Conservation (phyloP, 805 yeast species). For the Lachancea sp. region DNA sequence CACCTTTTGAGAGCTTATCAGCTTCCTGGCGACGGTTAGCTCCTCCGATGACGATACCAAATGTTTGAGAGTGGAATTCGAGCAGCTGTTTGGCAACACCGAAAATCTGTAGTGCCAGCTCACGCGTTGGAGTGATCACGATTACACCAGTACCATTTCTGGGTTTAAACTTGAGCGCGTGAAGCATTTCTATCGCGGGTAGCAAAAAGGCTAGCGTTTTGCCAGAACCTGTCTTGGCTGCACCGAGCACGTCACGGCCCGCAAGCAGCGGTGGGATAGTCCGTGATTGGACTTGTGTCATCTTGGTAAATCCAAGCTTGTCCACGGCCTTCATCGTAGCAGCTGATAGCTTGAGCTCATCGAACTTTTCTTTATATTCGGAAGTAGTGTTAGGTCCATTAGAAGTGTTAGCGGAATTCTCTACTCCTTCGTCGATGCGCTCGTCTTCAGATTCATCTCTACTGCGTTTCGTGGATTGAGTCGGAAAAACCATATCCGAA, state of each 20-base stretch:
- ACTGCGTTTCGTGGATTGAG: not conserved
- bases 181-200: slow-evolving; percentile 91
- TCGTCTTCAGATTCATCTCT: slow-evolving; percentile 1
- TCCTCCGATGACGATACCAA: slow-evolving; percentile 97
- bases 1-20: slow-evolving; percentile 89
- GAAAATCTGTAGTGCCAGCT: slow-evolving; percentile 92
- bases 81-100: slow-evolving; percentile 95
- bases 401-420: too few relatives aligned
- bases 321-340: slow-evolving; percentile 77
- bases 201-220: slow-evolving; percentile 91
- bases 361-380: slow-evolving; percentile 28
- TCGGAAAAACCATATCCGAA: not conserved
- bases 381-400: not conserved
- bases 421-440: too few relatives aligned
- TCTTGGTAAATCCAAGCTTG: slow-evolving; percentile 82
- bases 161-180: slow-evolving; percentile 89
- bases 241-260: slow-evolving; percentile 95
- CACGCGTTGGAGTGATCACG: slow-evolving; percentile 95
- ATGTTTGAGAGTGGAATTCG: slow-evolving; percentile 86
- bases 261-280: slow-evolving; percentile 95
- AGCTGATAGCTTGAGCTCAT: slow-evolving; percentile 61
- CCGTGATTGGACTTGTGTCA: slow-evolving; percentile 94
- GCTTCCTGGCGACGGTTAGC: slow-evolving; percentile 97
- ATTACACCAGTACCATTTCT: slow-evolving; percentile 97
- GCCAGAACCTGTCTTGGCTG: slow-evolving; percentile 99